Percentiles rank a stretch among this genome's conserved stretches.
These are phyloP conservation scores for Mucor mucedo DNA, from an alignment of 371 early-diverging fungal genomes.

Conservation along the genomic window DNA sequence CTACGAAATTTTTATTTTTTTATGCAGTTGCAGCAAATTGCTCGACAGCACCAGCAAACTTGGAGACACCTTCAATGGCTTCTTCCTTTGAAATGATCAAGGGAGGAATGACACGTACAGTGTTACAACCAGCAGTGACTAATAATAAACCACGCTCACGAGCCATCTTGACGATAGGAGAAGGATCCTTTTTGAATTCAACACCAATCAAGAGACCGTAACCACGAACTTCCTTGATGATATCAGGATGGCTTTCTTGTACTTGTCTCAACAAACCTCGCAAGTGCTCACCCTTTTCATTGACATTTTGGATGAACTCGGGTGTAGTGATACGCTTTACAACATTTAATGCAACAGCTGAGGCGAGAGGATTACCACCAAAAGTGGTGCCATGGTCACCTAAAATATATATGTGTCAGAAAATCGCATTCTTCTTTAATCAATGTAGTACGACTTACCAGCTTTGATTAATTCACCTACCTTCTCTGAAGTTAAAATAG, in stretches of 20 bases:
- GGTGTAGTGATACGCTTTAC: constrained; percentile 71
- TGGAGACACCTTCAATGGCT: constrained; percentile 66
- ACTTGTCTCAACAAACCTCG: constrained; percentile 52
- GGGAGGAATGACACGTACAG: constrained; percentile 90
- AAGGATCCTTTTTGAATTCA: constrained; percentile 69
- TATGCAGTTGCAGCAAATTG: constrained; percentile 39
- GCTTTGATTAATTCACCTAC: constrained; percentile 82
- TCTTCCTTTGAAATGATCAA: constrained; percentile 74
- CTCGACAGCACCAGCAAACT: constrained; percentile 67
- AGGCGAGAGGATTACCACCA: constrained; percentile 92
- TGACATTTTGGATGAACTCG: constrained; percentile 72
- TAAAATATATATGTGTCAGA: constrained; percentile 5
- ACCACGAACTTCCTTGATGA: constrained; percentile 83
- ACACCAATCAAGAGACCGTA: constrained; percentile 86
- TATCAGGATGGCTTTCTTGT: constrained; percentile 50
- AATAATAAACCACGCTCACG: constrained; percentile 85
- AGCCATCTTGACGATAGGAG: constrained; percentile 73
- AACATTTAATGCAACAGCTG: constrained; percentile 74
- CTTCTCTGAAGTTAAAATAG: constrained; percentile 73
- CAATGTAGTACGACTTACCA: constrained; percentile 61
- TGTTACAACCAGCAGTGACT: constrained; percentile 89
- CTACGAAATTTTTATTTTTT: background rate
- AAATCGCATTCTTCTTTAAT: no score
- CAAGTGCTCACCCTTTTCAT: constrained; percentile 62
- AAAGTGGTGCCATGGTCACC: constrained; percentile 92